Conservation (phyloP, 768 basidiomycete genomes). For the Leccinum rimulosum region DNA sequence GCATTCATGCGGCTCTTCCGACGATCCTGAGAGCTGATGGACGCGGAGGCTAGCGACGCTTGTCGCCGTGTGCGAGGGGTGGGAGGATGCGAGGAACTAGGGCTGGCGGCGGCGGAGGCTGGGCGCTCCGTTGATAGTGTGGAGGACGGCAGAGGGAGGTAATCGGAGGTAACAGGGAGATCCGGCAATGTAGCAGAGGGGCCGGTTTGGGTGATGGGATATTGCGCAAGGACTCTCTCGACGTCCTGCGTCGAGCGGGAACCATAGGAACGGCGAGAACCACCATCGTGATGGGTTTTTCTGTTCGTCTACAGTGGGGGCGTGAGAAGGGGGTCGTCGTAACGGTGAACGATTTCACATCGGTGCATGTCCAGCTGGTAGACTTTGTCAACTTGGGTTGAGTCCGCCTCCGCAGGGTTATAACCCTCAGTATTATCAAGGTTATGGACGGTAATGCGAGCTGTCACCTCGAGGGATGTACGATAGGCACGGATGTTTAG, state of each 20-base stretch:
- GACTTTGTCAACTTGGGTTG: constrained; percentile 25
- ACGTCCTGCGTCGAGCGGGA: constrained; percentile 29
- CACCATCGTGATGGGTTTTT: constrained; percentile 23
- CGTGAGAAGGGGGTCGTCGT: background rate
- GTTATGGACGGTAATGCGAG: constrained; percentile 26
- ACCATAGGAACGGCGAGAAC: constrained; percentile 10
- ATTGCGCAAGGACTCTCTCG: constrained; percentile 42
- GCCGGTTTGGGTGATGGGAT: constrained; percentile 63
- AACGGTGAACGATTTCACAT: constrained; percentile 5
- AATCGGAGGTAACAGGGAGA: constrained; percentile 28
- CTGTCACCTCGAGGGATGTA: background rate
- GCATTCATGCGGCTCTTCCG: constrained; percentile 54
- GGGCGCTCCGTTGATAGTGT: constrained; percentile 6
- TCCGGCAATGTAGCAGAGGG: constrained; percentile 49
- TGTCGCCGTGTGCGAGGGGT: constrained; percentile 12
- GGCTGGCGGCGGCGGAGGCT: constrained; percentile 17
- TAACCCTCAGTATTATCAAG: constrained; percentile 28
- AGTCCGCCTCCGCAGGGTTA: constrained; percentile 34
- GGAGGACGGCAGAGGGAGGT: background rate
- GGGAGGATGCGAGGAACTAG: constrained; percentile 14
- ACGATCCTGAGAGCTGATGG: constrained; percentile 47
- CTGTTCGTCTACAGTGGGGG: constrained; percentile 16
- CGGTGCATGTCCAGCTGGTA: constrained; percentile 29
- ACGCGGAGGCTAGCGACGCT: constrained; percentile 27
- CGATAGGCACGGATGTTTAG: background rate